These are phyloP conservation scores for Stenocarpella maydis DNA, from an alignment of 2,329 filamentous ascomycete genomes.

Conservation along the genomic window DNA sequence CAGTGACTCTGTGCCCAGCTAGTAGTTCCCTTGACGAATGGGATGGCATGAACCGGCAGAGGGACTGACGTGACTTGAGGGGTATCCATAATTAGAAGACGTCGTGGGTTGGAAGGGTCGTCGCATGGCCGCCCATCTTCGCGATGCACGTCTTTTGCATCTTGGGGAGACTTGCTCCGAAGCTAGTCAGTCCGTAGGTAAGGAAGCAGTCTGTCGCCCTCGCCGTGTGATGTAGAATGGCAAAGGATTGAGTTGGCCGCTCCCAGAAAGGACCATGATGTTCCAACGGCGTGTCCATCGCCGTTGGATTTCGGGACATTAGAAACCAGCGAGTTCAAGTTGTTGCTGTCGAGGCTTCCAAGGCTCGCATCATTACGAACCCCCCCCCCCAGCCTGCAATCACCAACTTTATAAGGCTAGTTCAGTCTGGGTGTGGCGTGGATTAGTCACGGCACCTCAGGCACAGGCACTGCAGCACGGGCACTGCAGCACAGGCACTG, in stretches of 20 bases:
- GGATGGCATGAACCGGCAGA: not conserved
- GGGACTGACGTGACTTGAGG: not conserved
- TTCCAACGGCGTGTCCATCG: not conserved
- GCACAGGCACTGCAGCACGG: too few species aligned
- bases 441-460: too few species aligned
- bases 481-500: too few species aligned
- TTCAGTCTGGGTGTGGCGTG: too few species aligned
- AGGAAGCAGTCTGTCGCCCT: too few species aligned
- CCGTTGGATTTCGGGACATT: not conserved
- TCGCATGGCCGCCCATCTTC: not conserved
- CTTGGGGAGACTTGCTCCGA: not conserved
- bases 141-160: not conserved
- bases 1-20: not conserved
- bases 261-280: not conserved
- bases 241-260: conserved; percentile 5
- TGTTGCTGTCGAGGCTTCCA: conserved; percentile 4
- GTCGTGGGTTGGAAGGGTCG: not conserved
- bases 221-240: too few species aligned
- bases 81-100: not conserved
- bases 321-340: not conserved
- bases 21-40: not conserved
- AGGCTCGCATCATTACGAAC: not conserved
- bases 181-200: too few species aligned
- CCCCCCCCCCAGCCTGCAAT: too few species aligned
- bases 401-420: too few species aligned